Evolutionary conservation across 257 asterid species (phyloP).

Genomic region (Solanum corneliomulleri): DNA sequence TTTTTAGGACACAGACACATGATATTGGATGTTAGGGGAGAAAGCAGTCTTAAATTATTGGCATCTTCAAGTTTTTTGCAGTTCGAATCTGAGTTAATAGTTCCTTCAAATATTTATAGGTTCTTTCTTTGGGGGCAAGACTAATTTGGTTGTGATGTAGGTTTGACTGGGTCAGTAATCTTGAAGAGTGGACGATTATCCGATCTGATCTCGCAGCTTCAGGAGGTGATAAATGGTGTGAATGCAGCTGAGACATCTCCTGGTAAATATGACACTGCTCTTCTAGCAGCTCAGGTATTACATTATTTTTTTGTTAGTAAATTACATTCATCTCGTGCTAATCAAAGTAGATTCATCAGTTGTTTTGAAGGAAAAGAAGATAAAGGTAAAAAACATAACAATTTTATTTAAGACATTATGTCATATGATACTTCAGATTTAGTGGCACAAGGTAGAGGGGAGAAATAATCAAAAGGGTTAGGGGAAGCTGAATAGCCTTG

Average conservation of each 20-base stretch:
- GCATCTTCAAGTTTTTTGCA: not conserved
- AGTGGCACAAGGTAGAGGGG: not conserved
- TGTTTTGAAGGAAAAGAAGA: not conserved
- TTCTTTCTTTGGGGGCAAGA: not conserved
- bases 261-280: slow-evolving; percentile 65
- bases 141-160: not conserved
- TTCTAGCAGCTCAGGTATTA: slow-evolving; percentile 64
- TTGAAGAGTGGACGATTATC: slow-evolving; percentile 67
- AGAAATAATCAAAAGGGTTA: not conserved
- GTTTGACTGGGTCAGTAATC: slow-evolving; percentile 43
- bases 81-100: not conserved
- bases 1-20: not conserved
- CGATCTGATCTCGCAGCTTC: slow-evolving; percentile 62
- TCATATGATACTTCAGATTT: not conserved
- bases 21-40: not conserved
- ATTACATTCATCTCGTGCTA: not conserved
- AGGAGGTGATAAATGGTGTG: slow-evolving; percentile 49
- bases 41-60: not conserved
- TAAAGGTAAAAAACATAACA: not conserved
- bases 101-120: not conserved
- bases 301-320: not conserved
- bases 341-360: not conserved
- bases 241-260: slow-evolving; percentile 73
- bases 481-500: not conserved
- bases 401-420: not conserved